Conservation (phyloP, 2,329 filamentous ascomycete species). For the Diplodia scrobiculata region DNA sequence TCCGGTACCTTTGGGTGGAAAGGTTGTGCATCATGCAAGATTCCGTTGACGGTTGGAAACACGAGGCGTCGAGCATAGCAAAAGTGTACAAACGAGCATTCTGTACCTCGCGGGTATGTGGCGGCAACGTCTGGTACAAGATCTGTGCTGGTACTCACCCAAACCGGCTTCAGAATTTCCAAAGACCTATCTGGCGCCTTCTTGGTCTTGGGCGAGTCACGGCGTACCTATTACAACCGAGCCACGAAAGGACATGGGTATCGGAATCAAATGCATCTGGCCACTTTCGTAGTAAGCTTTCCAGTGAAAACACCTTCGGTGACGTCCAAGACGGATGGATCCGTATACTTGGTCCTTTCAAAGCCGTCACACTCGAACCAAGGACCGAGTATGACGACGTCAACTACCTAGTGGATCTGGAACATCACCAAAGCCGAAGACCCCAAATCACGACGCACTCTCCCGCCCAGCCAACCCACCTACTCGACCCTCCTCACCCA, state of each 20-base stretch:
- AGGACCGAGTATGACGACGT: background rate
- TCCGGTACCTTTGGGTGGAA: background rate
- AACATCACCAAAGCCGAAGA: background rate
- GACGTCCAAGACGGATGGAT: background rate
- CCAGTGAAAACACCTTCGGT: background rate
- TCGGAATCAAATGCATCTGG: background rate
- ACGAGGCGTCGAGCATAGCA: background rate
- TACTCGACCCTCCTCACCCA: constrained; percentile 11
- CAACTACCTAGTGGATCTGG: too few relatives aligned
- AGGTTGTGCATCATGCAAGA: background rate
- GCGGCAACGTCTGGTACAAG: background rate
- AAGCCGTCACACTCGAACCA: background rate
- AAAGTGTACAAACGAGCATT: background rate
- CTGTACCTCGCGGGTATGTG: background rate
- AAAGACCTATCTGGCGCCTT: background rate
- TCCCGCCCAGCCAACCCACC: background rate
- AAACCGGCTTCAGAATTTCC: background rate
- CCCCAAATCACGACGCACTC: too few relatives aligned
- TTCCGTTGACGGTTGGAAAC: background rate
- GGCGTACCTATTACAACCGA: background rate
- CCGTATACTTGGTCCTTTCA: background rate
- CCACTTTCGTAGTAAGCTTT: background rate
- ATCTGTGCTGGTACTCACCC: background rate
- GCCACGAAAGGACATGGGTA: background rate
- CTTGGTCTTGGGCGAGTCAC: background rate